A percentile compares a stretch with the other conserved stretches of the same genome.
Evolutionary conservation across 2,329 filamentous ascomycete genomes (phyloP).

Genomic region (Dryadomyces quercivorus): DNA sequence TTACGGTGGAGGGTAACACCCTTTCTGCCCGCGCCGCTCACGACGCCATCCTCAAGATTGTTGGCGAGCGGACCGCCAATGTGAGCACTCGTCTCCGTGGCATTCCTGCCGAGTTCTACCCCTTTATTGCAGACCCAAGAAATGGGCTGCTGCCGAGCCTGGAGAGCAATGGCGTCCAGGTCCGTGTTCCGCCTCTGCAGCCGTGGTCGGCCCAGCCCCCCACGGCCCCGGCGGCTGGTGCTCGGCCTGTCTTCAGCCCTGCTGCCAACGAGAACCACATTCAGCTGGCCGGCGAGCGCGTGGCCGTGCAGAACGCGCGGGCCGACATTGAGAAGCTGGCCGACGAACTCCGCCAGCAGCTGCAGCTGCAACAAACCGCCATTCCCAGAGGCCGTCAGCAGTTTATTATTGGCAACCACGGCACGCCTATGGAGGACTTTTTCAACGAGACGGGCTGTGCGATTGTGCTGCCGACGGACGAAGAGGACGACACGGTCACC

Average conservation of each 20-base stretch:
- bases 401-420: constrained; percentile 83
- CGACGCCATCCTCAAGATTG: constrained; percentile 76
- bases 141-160: constrained; percentile 56
- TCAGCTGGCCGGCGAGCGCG: constrained; percentile 72
- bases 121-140: constrained; percentile 77
- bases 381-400: constrained; percentile 84
- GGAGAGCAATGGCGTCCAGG: constrained; percentile 63
- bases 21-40: constrained; percentile 75
- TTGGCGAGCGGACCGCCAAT: constrained; percentile 71
- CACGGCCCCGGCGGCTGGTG: constrained; percentile 45
- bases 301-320: constrained; percentile 66
- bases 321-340: constrained; percentile 71
- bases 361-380: constrained; percentile 66
- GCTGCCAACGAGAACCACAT: constrained; percentile 66
- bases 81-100: constrained; percentile 70
- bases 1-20: constrained; percentile 82
- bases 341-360: constrained; percentile 60
- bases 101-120: constrained; percentile 86
- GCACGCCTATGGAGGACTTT: constrained; percentile 72
- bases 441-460: constrained; percentile 82
- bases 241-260: constrained; percentile 58
- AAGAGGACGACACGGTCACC: constrained; percentile 73
- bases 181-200: constrained; percentile 74
- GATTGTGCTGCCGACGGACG: constrained; percentile 65
- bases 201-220: constrained; percentile 61